Evolutionary conservation across 2,329 filamentous ascomycete species (phyloP), one percentile per base, ranked within the genome.

Genomic region (Nigrospora osmanthi): DNA sequence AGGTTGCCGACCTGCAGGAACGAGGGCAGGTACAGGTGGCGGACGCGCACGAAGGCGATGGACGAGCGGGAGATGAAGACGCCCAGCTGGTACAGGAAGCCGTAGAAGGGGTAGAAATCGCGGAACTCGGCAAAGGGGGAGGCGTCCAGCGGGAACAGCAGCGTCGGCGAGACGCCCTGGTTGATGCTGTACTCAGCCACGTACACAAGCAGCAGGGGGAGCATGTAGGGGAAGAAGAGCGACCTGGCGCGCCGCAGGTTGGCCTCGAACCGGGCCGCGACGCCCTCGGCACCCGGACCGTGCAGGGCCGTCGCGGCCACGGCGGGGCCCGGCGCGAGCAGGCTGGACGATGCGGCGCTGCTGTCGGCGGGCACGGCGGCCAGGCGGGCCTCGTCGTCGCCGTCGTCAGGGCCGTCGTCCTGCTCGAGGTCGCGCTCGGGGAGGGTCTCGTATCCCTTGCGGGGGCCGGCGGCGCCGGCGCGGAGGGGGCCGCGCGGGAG

Each of bases 171-270:
- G 1, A 97, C 89, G 33, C 90, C 91, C 69, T 95, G 90, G 68
- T 97, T 97, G 65, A 97, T 96, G 45, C 87, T 94, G 63, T 98
- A 98, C 69, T 98, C 93, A 46, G 90, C 89, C 33, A 97, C 78
- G 62, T 96, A 98, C 30, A 98, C 93, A 14, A 97, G 70, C 32
- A 97, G 74, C 13, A 98, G 75, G 0, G 93, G 93, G 4, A 95
- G 73, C 89, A 98, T 97, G 63, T 83, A 84, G 0, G 80, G 80
- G 38, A 94, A 70, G 58, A 96, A 84, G 2, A 97, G 72, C 0
- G 75, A 72, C 49, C 69, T 75, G 0, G 85, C 80, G 5, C 87
- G 83, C n/a, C 68, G 69, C 32, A 97, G 63, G 45, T 81, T 78
- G n/a, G 62, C 55, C 13, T 52, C 49, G 17, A 82, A 62, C 28